These are phyloP conservation scores for Aeschynomene evenia DNA, from an alignment of 306 rosid species.

Conservation along the genomic window DNA sequence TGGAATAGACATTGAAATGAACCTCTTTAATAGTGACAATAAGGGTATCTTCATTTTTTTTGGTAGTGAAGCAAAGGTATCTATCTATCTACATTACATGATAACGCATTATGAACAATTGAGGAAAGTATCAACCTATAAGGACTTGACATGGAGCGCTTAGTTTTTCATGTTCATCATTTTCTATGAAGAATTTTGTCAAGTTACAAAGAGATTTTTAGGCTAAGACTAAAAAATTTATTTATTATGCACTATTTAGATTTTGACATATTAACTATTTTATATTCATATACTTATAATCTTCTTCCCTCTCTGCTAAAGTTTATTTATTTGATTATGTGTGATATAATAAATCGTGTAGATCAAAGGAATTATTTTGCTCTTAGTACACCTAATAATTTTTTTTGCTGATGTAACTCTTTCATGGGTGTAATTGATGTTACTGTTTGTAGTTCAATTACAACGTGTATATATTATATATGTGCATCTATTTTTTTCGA, in stretches of 20 bases:
- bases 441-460: conserved; percentile 19
- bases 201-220: too few species aligned
- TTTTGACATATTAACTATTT: too few species aligned
- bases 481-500: not conserved
- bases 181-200: conserved; percentile 2
- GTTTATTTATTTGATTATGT: too few species aligned
- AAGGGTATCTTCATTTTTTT: not conserved
- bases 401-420: conserved; percentile 10
- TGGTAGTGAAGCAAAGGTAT: too few species aligned
- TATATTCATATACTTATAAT: too few species aligned
- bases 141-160: conserved; percentile 29
- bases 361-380: too few species aligned
- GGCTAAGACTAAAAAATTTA: too few species aligned
- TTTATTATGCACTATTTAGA: too few species aligned
- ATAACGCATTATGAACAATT: conserved; percentile 24
- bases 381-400: too few species aligned
- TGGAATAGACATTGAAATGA: conserved; percentile 28
- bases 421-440: conserved; percentile 5
- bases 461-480: conserved; percentile 3
- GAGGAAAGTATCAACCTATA: not conserved
- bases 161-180: conserved; percentile 17
- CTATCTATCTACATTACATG: conserved; percentile 23
- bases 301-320: too few species aligned
- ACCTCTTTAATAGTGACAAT: conserved; percentile 29
- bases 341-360: too few species aligned